These are phyloP conservation scores for Psophocarpus tetragonolobus DNA, from an alignment of 306 rosid genomes.

Conservation along the genomic window DNA sequence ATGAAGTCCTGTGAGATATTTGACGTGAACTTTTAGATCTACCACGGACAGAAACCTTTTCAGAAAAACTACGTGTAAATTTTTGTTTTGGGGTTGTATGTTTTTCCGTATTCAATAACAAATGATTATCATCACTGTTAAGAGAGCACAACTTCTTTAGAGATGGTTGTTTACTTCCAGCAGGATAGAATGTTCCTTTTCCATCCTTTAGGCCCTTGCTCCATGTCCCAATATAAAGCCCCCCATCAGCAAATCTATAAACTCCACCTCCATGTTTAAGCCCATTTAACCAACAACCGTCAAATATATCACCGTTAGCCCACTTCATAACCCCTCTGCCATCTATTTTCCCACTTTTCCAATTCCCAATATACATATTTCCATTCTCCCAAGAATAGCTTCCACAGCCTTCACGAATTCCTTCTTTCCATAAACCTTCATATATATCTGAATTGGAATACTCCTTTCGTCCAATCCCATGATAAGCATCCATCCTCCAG, in stretches of 20 bases:
- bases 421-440: conserved; percentile 97
- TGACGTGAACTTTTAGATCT: conserved; percentile 46
- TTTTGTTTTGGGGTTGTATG: conserved; percentile 37
- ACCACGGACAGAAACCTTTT: conserved; percentile 47
- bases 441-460: conserved; percentile 69
- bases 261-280: conserved; percentile 80
- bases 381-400: conserved; percentile 76
- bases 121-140: conserved; percentile 30
- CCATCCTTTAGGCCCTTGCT: conserved; percentile 89
- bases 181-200: conserved; percentile 84
- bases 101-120: conserved; percentile 40
- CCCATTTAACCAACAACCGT: conserved; percentile 83
- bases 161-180: conserved; percentile 68
- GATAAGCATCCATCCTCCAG: conserved; percentile 88
- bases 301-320: conserved; percentile 74
- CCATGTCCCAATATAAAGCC: conserved; percentile 86
- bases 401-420: conserved; percentile 81
- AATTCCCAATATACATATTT: conserved; percentile 68
- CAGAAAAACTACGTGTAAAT: conserved; percentile 63
- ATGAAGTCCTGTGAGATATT: conserved; percentile 51
- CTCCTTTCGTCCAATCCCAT: conserved; percentile 74
- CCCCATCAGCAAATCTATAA: conserved; percentile 75
- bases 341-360: conserved; percentile 78
- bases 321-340: conserved; percentile 96
- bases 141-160: conserved; percentile 61